phyloP scores from a whole-genome alignment of 345 rosid species.

The Carallia brachiata region DNA sequence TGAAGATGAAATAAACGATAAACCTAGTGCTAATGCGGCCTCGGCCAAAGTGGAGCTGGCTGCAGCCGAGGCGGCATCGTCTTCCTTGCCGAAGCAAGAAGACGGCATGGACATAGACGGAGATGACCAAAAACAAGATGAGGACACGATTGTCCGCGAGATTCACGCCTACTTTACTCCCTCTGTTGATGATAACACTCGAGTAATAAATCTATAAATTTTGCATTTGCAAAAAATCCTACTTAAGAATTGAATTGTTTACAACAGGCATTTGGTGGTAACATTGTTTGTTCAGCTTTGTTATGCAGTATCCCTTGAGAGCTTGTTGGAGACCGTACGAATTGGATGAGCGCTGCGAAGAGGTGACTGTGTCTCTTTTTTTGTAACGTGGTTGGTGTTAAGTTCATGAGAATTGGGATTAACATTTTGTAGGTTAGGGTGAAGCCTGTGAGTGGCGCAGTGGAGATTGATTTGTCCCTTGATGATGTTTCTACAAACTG shows the following conservation, averaged over 20 bases:
- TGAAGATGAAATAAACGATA: slow-evolving; percentile 33
- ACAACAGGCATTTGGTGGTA: too few relatives aligned
- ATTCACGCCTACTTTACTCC: slow-evolving; percentile 77
- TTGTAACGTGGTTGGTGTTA: neutral
- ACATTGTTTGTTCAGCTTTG: slow-evolving; percentile 48
- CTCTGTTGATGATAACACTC: slow-evolving; percentile 41
- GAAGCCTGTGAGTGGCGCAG: slow-evolving; percentile 51
- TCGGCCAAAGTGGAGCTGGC: slow-evolving; percentile 10
- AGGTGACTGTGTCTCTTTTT: slow-evolving; percentile 40
- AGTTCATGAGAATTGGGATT: neutral
- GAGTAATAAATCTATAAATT: slow-evolving; percentile 32
- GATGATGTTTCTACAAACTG: slow-evolving; percentile 57
- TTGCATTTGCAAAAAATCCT: neutral
- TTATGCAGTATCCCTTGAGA: slow-evolving; percentile 80
- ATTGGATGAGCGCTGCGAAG: slow-evolving; percentile 71
- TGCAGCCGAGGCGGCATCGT: slow-evolving; percentile 16
- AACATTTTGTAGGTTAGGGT: slow-evolving; percentile 63
- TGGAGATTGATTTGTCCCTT: slow-evolving; percentile 69
- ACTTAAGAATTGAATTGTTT: too few relatives aligned
- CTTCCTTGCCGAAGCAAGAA: slow-evolving; percentile 12
- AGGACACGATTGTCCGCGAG: slow-evolving; percentile 77
- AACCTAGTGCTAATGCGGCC: slow-evolving; percentile 21
- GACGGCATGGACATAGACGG: slow-evolving; percentile 31
- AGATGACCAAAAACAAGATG: slow-evolving; percentile 32
- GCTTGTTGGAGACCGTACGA: slow-evolving; percentile 90